phyloP scores from a whole-genome alignment of 1,284 basidiomycete genomes.

The Ceratobasidium theobromae region DNA sequence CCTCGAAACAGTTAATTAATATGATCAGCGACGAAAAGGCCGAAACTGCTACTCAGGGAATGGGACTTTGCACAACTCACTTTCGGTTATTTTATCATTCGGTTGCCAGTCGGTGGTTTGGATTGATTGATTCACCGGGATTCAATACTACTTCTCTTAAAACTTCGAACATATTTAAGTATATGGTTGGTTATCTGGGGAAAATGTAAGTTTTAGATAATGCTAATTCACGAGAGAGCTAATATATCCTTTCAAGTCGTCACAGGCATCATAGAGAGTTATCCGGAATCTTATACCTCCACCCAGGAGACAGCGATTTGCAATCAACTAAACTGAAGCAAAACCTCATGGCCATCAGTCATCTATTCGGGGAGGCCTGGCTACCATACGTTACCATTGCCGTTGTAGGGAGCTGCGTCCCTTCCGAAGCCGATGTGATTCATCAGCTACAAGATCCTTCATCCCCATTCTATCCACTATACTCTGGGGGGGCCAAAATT shows the following conservation, averaged over 20 bases:
- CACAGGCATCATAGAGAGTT: background rate
- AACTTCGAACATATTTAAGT: background rate
- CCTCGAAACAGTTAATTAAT: constrained; percentile 6
- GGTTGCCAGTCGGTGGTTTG: background rate
- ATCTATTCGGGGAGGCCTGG: background rate
- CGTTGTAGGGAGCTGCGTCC: background rate
- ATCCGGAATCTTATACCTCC: background rate
- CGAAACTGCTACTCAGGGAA: background rate
- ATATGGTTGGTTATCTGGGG: background rate
- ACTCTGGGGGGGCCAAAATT: background rate
- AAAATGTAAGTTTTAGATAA: background rate
- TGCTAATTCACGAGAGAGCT: background rate
- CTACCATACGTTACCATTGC: background rate
- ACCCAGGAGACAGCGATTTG: background rate
- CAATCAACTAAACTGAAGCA: background rate
- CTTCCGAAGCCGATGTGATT: background rate
- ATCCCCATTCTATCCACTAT: background rate
- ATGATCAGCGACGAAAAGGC: background rate
- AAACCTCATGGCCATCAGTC: background rate
- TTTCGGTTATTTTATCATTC: background rate
- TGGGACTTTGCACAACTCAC: background rate
- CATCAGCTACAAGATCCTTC: background rate
- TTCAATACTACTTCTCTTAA: background rate
- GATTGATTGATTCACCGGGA: constrained; percentile 12
- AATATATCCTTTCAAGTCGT: background rate